Percentiles rank a stretch among this genome's conserved stretches.
These are phyloP conservation scores for Aspergillus sp. DNA, from an alignment of 2,329 filamentous ascomycete genomes.

Conservation along the genomic window DNA sequence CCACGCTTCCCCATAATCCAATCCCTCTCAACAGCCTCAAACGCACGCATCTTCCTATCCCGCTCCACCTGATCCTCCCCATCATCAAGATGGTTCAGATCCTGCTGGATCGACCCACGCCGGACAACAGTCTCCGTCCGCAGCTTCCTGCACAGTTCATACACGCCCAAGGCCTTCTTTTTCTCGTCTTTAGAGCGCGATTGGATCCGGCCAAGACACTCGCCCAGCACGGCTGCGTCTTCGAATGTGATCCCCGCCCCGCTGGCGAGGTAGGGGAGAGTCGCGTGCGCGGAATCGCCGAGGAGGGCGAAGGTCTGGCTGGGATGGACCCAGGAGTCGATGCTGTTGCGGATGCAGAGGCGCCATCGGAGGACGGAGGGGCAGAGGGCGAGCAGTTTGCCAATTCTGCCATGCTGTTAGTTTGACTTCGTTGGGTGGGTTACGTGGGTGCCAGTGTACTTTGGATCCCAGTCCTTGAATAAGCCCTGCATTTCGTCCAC, in stretches of 20 bases:
- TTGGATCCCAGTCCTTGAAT: conserved; percentile 39
- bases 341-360: conserved; percentile 57
- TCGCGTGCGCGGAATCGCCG: conserved; percentile 68
- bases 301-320: conserved; percentile 56
- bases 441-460: conserved; percentile 20
- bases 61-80: conserved; percentile 19
- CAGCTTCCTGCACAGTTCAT: conserved; percentile 18
- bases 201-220: conserved; percentile 39
- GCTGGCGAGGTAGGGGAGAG: conserved; percentile 66
- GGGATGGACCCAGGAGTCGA: conserved; percentile 58
- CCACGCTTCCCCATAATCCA: neutral
- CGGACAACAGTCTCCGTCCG: conserved; percentile 17
- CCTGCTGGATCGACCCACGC: conserved; percentile 21
- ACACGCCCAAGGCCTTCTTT: conserved; percentile 15
- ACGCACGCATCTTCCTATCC: conserved; percentile 16
- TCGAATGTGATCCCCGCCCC: conserved; percentile 69
- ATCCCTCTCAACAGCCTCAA: conserved; percentile 12
- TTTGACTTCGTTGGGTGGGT: too few species aligned
- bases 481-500: conserved; percentile 37
- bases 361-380: conserved; percentile 61
- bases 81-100: conserved; percentile 22
- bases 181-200: conserved; percentile 39
- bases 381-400: conserved; percentile 27
- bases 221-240: conserved; percentile 58
- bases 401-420: conserved; percentile 17